phyloP scores from a whole-genome alignment of 1,139 yeast species.

The Saccharomycopsis hybrid region DNA sequence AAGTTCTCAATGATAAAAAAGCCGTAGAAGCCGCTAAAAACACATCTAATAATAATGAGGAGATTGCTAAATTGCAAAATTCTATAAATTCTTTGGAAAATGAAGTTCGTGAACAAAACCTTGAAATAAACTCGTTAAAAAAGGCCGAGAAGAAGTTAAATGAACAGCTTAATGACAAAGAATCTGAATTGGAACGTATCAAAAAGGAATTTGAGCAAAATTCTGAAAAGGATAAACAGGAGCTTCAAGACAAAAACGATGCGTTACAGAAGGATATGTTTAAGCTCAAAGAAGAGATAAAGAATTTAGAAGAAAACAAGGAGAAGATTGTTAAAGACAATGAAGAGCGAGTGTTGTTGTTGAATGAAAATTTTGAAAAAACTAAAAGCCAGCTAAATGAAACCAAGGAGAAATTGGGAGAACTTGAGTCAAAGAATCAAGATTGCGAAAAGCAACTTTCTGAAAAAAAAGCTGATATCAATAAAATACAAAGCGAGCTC shows the following conservation, averaged over 20 bases:
- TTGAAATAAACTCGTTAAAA: background rate
- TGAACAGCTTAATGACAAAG: background rate
- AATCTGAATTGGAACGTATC: background rate
- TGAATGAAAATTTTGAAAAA: background rate
- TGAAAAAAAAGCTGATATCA: background rate
- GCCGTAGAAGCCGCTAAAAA: too few relatives aligned
- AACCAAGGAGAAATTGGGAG: too few relatives aligned
- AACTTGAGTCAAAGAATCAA: too few relatives aligned
- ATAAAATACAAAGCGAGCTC: background rate
- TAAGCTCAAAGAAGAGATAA: background rate
- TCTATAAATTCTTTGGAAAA: too few relatives aligned
- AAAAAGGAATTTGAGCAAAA: conserved; percentile 2
- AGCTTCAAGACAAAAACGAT: too few relatives aligned
- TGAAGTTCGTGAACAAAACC: too few relatives aligned
- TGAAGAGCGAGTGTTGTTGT: too few relatives aligned
- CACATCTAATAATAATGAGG: too few relatives aligned
- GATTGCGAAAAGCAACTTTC: background rate
- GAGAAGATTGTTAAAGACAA: too few relatives aligned
- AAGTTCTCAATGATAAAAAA: too few relatives aligned
- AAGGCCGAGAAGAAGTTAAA: background rate
- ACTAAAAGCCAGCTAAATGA: too few relatives aligned
- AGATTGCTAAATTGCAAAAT: conserved; percentile 25
- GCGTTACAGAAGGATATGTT: too few relatives aligned
- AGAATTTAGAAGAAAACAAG: background rate
- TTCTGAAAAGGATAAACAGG: background rate